Percentiles rank a stretch among this genome's conserved stretches.
Evolutionary conservation across 176 grass and related monocot species (phyloP).

Genomic region (Ensete glaucum): DNA sequence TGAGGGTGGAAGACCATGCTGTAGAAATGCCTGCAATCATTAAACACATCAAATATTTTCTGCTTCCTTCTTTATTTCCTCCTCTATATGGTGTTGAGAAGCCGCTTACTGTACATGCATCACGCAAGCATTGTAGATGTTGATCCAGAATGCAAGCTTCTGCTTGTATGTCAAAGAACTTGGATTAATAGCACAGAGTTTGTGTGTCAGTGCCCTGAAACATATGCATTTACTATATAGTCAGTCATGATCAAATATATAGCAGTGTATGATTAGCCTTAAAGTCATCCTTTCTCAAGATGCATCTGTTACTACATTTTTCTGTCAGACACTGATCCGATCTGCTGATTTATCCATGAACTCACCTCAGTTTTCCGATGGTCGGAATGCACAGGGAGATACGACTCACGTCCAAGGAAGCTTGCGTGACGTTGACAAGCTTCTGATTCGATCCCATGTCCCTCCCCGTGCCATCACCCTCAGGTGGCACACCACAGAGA

Average conservation of each 20-base stretch:
- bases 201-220: slow-evolving; percentile 59
- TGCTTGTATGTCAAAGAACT: slow-evolving; percentile 80
- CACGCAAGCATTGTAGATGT: slow-evolving; percentile 94
- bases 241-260: no score
- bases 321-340: neutral
- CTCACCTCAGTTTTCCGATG: slow-evolving; percentile 76
- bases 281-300: no score
- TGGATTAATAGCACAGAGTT: slow-evolving; percentile 40
- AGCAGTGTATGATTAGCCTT: no score
- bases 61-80: neutral
- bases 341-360: neutral
- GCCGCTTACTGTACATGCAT: slow-evolving; percentile 66
- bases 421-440: slow-evolving; percentile 39
- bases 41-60: neutral
- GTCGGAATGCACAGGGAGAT: slow-evolving; percentile 32
- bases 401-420: slow-evolving; percentile 46
- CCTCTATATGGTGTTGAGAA: neutral
- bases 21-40: slow-evolving; percentile 62
- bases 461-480: slow-evolving; percentile 3
- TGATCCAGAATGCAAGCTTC: slow-evolving; percentile 91
- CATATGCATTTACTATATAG: neutral
- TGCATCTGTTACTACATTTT: no score
- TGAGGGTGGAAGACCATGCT: slow-evolving; percentile 65
- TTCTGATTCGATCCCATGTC: slow-evolving; percentile 14
- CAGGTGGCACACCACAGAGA: neutral